Conservation (phyloP, 208 protist species). For the Perkinsela sp. region DNA sequence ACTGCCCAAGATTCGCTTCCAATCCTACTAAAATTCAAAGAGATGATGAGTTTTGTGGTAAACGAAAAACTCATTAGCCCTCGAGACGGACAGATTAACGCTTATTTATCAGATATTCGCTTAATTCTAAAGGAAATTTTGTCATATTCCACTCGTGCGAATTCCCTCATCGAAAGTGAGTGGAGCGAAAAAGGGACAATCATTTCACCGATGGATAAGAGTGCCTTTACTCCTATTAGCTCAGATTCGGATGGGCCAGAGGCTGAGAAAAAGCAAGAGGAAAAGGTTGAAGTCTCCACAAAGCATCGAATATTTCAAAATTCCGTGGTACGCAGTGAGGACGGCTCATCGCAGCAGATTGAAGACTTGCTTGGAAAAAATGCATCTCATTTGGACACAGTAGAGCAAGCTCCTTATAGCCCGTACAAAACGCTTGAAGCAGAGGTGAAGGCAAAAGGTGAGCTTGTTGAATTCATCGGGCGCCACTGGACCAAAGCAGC, state of each 20-base stretch:
- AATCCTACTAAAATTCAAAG: neutral
- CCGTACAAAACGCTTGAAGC: neutral
- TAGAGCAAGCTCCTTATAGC: neutral
- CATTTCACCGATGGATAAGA: neutral
- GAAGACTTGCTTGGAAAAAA: neutral
- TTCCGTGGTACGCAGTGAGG: neutral
- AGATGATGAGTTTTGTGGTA: neutral
- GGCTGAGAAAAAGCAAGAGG: neutral
- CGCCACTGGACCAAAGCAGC: neutral
- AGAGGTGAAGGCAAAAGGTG: neutral
- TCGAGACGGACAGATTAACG: neutral
- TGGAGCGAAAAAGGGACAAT: neutral
- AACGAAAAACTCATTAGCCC: neutral
- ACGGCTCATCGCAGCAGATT: neutral
- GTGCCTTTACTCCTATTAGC: neutral
- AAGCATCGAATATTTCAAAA: neutral
- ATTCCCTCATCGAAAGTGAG: neutral
- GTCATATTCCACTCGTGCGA: neutral
- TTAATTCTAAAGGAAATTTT: neutral
- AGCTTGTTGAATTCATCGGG: neutral
- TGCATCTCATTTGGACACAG: neutral
- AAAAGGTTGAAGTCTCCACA: neutral
- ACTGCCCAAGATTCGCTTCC: neutral
- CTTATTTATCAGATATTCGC: neutral
- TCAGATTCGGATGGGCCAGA: neutral